Conservation (phyloP, 1,139 yeast species). For the Candida tetrigidarum region DNA sequence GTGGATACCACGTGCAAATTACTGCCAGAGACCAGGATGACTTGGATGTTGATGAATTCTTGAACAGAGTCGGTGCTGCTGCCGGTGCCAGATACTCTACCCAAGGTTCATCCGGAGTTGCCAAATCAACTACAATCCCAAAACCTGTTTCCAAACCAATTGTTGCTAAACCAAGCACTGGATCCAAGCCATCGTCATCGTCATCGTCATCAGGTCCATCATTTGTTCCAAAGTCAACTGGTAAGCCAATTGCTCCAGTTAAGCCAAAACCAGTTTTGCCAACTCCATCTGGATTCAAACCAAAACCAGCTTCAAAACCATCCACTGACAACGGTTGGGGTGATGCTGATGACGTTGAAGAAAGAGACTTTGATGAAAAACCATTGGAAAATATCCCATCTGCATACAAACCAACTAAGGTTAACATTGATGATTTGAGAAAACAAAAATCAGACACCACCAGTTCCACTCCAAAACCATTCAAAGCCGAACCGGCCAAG, state of each 20-base stretch:
- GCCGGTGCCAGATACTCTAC: slow-evolving; percentile 95
- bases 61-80: slow-evolving; percentile 82
- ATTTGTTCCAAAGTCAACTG: slow-evolving; percentile 43
- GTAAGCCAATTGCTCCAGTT: slow-evolving; percentile 39
- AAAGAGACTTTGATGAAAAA: slow-evolving; percentile 65
- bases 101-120: slow-evolving; percentile 34
- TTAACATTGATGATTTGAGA: slow-evolving; percentile 47
- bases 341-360: slow-evolving; percentile 64
- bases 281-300: slow-evolving; percentile 12
- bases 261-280: slow-evolving; percentile 28
- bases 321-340: slow-evolving; percentile 69
- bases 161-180: slow-evolving; percentile 24
- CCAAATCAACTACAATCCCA: slow-evolving; percentile 17
- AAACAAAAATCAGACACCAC: slow-evolving; percentile 52
- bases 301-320: slow-evolving; percentile 27
- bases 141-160: slow-evolving; percentile 24
- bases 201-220: slow-evolving; percentile 30
- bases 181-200: slow-evolving; percentile 18
- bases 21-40: slow-evolving; percentile 97
- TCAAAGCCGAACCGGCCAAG: slow-evolving; percentile 18
- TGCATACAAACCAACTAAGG: slow-evolving; percentile 71
- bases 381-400: slow-evolving; percentile 67
- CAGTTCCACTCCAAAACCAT: slow-evolving; percentile 43
- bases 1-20: slow-evolving; percentile 92
- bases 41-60: slow-evolving; percentile 75